Base-by-base conservation (phyloP, 306 rosid species). In the Sicyos edulis region DNA sequence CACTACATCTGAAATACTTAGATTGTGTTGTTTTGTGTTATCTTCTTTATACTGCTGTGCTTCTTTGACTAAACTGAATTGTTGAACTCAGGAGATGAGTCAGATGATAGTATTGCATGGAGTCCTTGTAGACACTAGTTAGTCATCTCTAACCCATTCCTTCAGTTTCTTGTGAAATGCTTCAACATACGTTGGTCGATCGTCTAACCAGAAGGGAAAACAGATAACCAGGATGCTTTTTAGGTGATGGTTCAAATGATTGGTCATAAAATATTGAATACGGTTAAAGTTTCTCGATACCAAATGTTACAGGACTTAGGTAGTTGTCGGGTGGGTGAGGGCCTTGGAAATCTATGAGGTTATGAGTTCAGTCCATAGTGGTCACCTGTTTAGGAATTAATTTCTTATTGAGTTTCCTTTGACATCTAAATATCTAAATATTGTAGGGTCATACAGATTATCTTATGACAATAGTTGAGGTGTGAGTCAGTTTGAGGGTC, bases 101-200 rank as follows among this genome's bases (percentile, higher is more conserved):
- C 8, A 5, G 44, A 37, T 37, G 44, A 37, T 16, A 19, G 10
- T 42, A 42, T 42, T 22, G 29, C 1, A 10, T 2, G 44, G 44
- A 37, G 44, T 37, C 32, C 17, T 20, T 42, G 34, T 19, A 42
- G 54, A 9, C 20, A 40, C 52, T 64, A 17, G 70, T 26, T 26
- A 8, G 29, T 19, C 45, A n/a, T 37, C 47, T 62, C 15, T 62
- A 3, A 62, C 24, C 42, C 42, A 63, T 7, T 8, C 42, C 52
- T 32, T 7, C n/a, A n/a, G 20, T 9, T 34, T 63, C 70, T 63
- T 63, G 52, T 34, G 70, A n/a, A 63, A 37, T 63, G 22, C 45
- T 40, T 37, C 40, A 24, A 24, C 0, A n/a, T 6, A 22, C 10
- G 3, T 58, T 24, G 17, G 17, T 24, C 26, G 64, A 24, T 13